phyloP scores from a whole-genome alignment of 768 basidiomycete species.

The Pisolithus albus region DNA sequence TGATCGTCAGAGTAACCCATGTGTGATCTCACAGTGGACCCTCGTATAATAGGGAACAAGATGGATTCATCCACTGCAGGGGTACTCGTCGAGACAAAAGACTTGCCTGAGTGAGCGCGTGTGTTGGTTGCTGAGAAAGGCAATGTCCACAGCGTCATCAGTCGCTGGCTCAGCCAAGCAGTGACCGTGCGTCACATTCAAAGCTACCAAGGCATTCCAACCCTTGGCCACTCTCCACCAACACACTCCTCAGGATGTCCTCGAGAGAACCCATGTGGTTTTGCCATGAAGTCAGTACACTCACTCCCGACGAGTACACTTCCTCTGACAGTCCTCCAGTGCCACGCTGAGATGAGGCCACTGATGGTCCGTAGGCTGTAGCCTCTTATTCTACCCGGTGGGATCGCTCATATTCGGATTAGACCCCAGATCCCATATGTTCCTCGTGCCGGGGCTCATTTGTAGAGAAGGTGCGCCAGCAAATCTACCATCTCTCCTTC shows the following conservation, averaged over 20 bases:
- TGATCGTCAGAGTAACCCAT: not conserved
- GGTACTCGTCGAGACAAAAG: not conserved
- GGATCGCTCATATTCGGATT: conserved; percentile 6
- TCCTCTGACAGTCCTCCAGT: conserved; percentile 38
- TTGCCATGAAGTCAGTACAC: conserved; percentile 56
- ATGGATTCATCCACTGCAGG: conserved; percentile 35
- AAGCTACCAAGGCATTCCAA: conserved; percentile 14
- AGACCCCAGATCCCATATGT: conserved; percentile 81
- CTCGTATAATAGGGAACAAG: conserved; percentile 66
- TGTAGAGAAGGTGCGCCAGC: conserved; percentile 59
- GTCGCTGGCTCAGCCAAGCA: too few species aligned
- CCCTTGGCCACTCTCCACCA: conserved; percentile 5
- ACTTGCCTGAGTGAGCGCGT: too few species aligned
- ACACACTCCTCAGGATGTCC: conserved; percentile 42
- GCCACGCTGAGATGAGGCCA: conserved; percentile 82
- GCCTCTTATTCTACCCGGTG: conserved; percentile 2
- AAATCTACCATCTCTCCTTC: not conserved
- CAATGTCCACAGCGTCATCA: not conserved
- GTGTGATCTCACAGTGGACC: conserved; percentile 33
- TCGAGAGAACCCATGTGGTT: conserved; percentile 71
- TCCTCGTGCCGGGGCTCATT: conserved; percentile 77
- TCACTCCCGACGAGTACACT: not conserved
- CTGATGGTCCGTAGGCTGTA: conserved; percentile 55
- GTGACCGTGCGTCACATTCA: too few species aligned
- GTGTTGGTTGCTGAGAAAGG: not conserved